Base-by-base conservation (phyloP, 176 grass and related monocot species). In the Avena sativa region DNA sequence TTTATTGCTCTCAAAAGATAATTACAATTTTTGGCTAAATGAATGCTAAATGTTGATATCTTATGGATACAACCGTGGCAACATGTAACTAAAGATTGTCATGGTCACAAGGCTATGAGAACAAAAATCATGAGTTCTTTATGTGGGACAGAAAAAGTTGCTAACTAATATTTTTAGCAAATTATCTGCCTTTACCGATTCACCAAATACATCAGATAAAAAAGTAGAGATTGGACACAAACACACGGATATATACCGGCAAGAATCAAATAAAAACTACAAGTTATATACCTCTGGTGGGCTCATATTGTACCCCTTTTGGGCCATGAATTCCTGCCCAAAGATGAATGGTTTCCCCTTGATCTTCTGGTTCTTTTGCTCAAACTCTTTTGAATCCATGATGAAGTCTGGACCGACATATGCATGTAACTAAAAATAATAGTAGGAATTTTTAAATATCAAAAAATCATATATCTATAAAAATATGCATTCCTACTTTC, bases 241-340 rank as follows among this genome's bases (percentile, higher is more conserved):
- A 63, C 3, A 26, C 21, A 11, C 3, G 4, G 21, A 62, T 12
- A 25, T 62, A 26, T 62, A 62, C 6, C 3, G n/a, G 5, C 17
- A 63, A 44, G 3, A 51, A 51, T 12, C 0, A 50, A 51, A 8
- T 34, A 34, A 34, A 34, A 34, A 34, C 32, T 34, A 34, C 32
- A 34, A 34, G 32, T 34, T 34, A 34, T 34, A 34, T 34, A 86
- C 85, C 76, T 86, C 65, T 0, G 40, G 38, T 57, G 65, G 76
- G 52, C 85, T 86, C 17, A 86, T 12, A n/a, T 86, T 66, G 65
- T 86, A 86, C 12, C 50, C 16, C 23, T 3, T 86, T 14, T 71
- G 12, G 3, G 65, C 38, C 85, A 86, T 80, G 8, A 49, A 71
- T 14, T 71, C 59, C 0, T 76, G 51, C 11, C 65, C 85, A 20